Conservation (phyloP, 768 basidiomycete species). For the Pholiota conissans region DNA sequence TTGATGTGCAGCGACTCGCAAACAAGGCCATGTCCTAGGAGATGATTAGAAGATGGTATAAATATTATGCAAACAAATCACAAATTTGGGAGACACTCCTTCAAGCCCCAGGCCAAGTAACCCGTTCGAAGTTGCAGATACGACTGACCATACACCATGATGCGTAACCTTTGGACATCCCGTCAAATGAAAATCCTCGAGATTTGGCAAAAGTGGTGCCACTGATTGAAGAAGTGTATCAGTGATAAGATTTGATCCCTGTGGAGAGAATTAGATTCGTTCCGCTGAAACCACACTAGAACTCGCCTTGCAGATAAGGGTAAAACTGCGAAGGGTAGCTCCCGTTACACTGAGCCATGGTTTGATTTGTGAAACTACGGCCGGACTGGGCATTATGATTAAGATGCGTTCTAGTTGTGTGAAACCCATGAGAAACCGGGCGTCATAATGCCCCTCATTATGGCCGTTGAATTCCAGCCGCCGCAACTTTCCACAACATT, state of each 20-base stretch:
- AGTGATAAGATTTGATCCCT: slow-evolving; percentile 61
- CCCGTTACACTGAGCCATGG: slow-evolving; percentile 51
- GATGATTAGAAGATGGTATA: not conserved
- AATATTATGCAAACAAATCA: slow-evolving; percentile 24
- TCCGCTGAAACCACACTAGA: not conserved
- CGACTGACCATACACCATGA: slow-evolving; percentile 50
- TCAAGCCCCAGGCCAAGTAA: slow-evolving; percentile 61
- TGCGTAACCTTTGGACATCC: slow-evolving; percentile 75
- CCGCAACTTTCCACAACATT: slow-evolving; percentile 37
- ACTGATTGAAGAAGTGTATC: slow-evolving; percentile 53
- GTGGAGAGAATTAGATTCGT: not conserved
- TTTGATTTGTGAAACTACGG: slow-evolving; percentile 49
- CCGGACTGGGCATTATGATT: slow-evolving; percentile 72
- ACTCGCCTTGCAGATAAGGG: slow-evolving; percentile 69
- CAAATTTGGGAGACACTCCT: slow-evolving; percentile 60
- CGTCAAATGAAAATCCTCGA: slow-evolving; percentile 60
- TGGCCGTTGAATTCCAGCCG: slow-evolving; percentile 77
- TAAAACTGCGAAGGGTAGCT: slow-evolving; percentile 52
- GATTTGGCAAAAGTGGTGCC: slow-evolving; percentile 44
- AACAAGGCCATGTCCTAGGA: slow-evolving; percentile 56
- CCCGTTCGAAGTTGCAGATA: slow-evolving; percentile 44
- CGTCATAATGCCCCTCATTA: slow-evolving; percentile 55
- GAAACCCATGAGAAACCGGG: slow-evolving; percentile 49
- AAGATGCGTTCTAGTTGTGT: slow-evolving; percentile 53
- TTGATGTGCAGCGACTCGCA: slow-evolving; percentile 33